Conservation (phyloP, 2,329 filamentous ascomycete genomes). For the Coleophoma cylindrospora region DNA sequence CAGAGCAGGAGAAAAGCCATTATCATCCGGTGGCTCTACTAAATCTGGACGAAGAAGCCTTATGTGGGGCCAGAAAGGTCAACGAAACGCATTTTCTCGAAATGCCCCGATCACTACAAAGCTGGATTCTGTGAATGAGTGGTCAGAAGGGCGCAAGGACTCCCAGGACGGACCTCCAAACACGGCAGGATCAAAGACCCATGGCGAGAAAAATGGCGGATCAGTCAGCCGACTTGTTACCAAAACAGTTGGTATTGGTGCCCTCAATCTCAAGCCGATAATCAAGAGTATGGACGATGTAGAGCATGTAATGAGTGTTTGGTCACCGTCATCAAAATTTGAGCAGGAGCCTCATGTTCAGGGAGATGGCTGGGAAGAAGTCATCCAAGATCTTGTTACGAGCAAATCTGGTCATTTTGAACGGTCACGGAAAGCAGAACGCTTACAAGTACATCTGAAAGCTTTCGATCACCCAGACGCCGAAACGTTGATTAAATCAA, state of each 20-base stretch:
- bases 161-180: constrained; percentile 38
- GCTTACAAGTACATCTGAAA: constrained; percentile 73
- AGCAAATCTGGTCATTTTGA: constrained; percentile 71
- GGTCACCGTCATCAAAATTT: constrained; percentile 57
- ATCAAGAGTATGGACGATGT: constrained; percentile 67
- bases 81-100: constrained; percentile 49
- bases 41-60: constrained; percentile 56
- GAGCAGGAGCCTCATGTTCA: constrained; percentile 52
- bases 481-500: constrained; percentile 75
- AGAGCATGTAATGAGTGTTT: constrained; percentile 74
- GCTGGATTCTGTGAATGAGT: constrained; percentile 43
- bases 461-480: constrained; percentile 75
- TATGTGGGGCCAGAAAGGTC: constrained; percentile 64
- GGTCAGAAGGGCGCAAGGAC: constrained; percentile 4
- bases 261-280: constrained; percentile 69
- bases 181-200: constrained; percentile 47
- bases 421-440: constrained; percentile 66
- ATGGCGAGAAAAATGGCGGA: constrained; percentile 24
- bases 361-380: constrained; percentile 64
- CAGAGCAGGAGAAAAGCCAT: constrained; percentile 30
- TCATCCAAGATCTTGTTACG: constrained; percentile 69
- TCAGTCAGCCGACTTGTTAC: constrained; percentile 46
- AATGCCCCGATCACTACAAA: constrained; percentile 34
- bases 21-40: constrained; percentile 38
- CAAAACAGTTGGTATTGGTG: constrained; percentile 70